Evolutionary conservation across 1,284 basidiomycete genomes (phyloP), one percentile per base, ranked within the genome.

Genomic region (Heterobasidion irregulare): DNA sequence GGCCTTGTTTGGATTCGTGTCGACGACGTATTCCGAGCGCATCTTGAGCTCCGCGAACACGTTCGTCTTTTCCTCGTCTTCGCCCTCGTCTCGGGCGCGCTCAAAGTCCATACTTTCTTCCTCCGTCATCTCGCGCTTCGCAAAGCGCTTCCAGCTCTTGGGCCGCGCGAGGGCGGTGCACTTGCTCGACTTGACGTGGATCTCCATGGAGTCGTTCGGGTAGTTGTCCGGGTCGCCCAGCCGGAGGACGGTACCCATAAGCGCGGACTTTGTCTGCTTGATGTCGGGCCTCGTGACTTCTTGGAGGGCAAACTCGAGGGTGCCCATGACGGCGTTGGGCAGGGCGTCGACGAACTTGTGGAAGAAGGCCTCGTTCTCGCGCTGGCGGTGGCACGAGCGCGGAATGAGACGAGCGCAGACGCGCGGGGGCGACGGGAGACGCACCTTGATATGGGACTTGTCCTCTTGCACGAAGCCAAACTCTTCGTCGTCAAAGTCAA

Each of bases 401-500:
- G 51, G 51, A 41, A 33, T 6, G 16, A 38, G 19, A 8, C 33
- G 49, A 10, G 2, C 55, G 26, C 9, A 12, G 9, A 43, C 32
- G 41, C 35, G 10, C 18, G 34, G 15, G 10, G 26, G 16, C 16
- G 19, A 50, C 7, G 18, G 12, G 15, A 34, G 16, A 55, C 61
- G 36, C 62, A 88, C 91, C 77, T 94, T 94, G 57, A 83, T 75
- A 5, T 73, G 58, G 8, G 79, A 76, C 64, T 94, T 94, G 61
- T 82, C 71, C 53, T 86, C 79, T 65, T 92, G 84, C 8, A 74
- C 68, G 64, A 79, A 85, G 0, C 71, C 79, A 19, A 80, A 70
- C 18, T 84, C 79, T 41, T 85, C 82, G 61, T 92, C 88, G 63
- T 88, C 90, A 68, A 95, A 95, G 68, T 94, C 91, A 44, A 93